Conservation (phyloP, 1,284 basidiomycete genomes). For the Trichosporon faecale region DNA sequence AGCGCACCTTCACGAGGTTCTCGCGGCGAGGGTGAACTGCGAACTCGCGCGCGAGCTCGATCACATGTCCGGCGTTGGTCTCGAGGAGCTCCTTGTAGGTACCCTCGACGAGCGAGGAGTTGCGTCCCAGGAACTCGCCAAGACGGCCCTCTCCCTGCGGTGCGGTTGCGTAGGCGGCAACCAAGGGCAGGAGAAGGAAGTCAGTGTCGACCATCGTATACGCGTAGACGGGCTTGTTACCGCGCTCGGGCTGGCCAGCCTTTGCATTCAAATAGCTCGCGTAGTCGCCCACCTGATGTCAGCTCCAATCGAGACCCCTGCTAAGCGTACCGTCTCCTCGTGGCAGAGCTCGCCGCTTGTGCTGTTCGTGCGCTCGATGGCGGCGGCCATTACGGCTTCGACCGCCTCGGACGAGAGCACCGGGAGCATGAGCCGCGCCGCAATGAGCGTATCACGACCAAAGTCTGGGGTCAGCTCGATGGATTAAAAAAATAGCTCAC, state of each 20-base stretch:
- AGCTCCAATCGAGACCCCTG: background rate
- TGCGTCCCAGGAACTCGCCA: constrained; percentile 37
- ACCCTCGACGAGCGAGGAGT: constrained; percentile 51
- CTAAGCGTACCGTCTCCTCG: constrained; percentile 50
- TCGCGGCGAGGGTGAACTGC: constrained; percentile 41
- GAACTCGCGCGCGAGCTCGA: constrained; percentile 49
- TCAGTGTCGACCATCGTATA: constrained; percentile 56
- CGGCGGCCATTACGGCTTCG: constrained; percentile 54
- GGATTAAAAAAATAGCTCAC: constrained; percentile 25
- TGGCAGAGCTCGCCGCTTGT: constrained; percentile 54
- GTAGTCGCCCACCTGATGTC: constrained; percentile 34
- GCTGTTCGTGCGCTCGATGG: constrained; percentile 52
- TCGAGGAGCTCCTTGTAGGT: constrained; percentile 49
- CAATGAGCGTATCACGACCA: constrained; percentile 55
- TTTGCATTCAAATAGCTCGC: constrained; percentile 44
- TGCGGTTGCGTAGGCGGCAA: constrained; percentile 51
- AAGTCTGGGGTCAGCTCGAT: constrained; percentile 41
- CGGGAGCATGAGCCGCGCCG: constrained; percentile 53
- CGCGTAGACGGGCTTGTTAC: constrained; percentile 53
- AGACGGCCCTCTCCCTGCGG: constrained; percentile 44
- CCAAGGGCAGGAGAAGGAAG: constrained; percentile 54
- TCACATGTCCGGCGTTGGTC: constrained; percentile 30
- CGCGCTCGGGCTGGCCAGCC: constrained; percentile 50
- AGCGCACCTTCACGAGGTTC: constrained; percentile 49
- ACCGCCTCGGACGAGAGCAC: constrained; percentile 52